Evolutionary conservation across 2,329 filamentous ascomycete species (phyloP), one percentile per base, ranked within the genome.

Genomic region (Penicillium fuscoglaucum): DNA sequence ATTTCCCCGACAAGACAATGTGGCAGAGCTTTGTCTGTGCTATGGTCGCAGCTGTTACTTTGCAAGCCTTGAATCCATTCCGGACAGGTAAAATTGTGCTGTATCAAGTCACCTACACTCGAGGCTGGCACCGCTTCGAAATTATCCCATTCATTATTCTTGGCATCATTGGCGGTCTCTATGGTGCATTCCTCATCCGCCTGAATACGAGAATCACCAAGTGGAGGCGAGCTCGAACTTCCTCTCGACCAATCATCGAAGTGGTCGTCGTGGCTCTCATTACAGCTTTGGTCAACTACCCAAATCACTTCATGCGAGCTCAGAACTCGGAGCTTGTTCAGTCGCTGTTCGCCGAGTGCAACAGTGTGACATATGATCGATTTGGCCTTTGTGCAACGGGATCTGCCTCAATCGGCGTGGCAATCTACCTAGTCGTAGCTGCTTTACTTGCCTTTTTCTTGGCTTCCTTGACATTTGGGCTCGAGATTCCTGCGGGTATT

Each of bases 11-110:
- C 77, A 98, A 98, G 76, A 98, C 95, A 10, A 98, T 99, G 95
- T 99, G 95, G 95, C 95, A 97, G 74, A 96, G 92, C 69, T 99
- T 99, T 71, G 95, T 99, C 41, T 98, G 95, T 69, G 95, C 95
- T 72, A 98, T 98, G 93, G 91, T 96, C n/a, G 95, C 93, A 17
- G 93, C 95, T 19, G 91, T 98, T 39, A 91, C 92, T 15, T 82
- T 99, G 5, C 93, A 98, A 74, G 91, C 91, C 6, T 85, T 96
- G 61, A 95, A 99, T 72, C 95, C 95, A 5, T 97, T 98, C 73
- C 86, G 95, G 53, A 96, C 93, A 1, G 95, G 93, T 54, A 96
- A 99, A 74, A 88, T 98, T 53, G 95, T 98, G 46, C 80, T 98
- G 55, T 99, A 96, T 72, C 93, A 99, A 76, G 93, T 97, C 69